These are phyloP conservation scores for Sugiyamaella japonica DNA, from an alignment of 1,139 yeast genomes.

Conservation along the genomic window DNA sequence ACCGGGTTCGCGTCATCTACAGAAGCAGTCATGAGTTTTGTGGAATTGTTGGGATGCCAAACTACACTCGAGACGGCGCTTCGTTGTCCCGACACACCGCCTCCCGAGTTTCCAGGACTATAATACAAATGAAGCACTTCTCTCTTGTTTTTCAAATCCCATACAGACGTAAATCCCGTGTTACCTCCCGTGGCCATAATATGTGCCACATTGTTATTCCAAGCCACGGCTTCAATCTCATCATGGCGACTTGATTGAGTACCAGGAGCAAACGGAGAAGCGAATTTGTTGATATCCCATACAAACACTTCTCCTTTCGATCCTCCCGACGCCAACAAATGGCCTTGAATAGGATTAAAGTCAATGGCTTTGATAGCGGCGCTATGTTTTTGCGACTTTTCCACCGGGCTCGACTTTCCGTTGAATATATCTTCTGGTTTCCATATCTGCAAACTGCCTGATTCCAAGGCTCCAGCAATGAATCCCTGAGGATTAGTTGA, in stretches of 20 bases:
- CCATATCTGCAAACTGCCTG: constrained; percentile 80
- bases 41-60: constrained; percentile 87
- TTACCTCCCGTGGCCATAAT: constrained; percentile 88
- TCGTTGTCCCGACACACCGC: constrained; percentile 49
- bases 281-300: constrained; percentile 73
- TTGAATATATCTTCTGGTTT: constrained; percentile 47
- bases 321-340: constrained; percentile 84
- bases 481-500: constrained; percentile 57
- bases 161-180: constrained; percentile 82
- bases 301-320: constrained; percentile 80
- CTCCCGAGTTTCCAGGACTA: constrained; percentile 54
- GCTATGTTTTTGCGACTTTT: constrained; percentile 52
- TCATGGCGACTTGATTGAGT: constrained; percentile 67
- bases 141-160: constrained; percentile 87
- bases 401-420: constrained; percentile 27
- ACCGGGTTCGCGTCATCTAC: constrained; percentile 79
- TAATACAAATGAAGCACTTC: constrained; percentile 82
- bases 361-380: constrained; percentile 72
- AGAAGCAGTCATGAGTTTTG: constrained; percentile 84
- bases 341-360: constrained; percentile 73
- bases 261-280: constrained; percentile 71
- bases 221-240: constrained; percentile 77
- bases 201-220: constrained; percentile 84
- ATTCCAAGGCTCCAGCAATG: constrained; percentile 88
- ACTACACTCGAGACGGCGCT: constrained; percentile 49